Base-by-base conservation (phyloP, 2,329 filamentous ascomycete species). In the Colletotrichum zoysiae region DNA sequence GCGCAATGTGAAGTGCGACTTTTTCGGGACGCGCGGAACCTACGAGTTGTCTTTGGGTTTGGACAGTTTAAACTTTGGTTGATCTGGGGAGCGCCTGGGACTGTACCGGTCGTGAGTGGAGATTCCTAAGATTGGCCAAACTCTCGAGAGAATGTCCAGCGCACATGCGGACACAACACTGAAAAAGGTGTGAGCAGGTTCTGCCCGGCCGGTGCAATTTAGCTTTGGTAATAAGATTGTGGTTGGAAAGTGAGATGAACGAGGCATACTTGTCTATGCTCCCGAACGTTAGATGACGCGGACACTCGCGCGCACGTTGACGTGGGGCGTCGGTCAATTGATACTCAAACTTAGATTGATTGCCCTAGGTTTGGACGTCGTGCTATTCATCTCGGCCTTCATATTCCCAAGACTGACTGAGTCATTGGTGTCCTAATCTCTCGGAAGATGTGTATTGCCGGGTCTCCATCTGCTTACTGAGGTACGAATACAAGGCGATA, bases 341-440 rank as follows among this genome's bases (percentile, higher is more conserved):
- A 53, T 23, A 23, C 38, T 53, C 14, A 20, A 63, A 63, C 48
- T n/a, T 42, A 51, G 35, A 53, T 63, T 63, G 35, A 63, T 53
- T 63, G 35, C 60, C 33, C 60, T 23, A 8, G 33, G 11, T 18
- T 40, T 51, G 35, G 2, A 6, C 7, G 42, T 18, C n/a, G 33
- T 18, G 35, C 26, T n/a, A n/a, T 33, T 44, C 18, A 4, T 5
- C 61, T 11, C 20, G 7, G 35, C 18, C 16, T 7, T 11, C 7
- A 18, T 9, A 35, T 8, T 42, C 30, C 30, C 0, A 18, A 18
- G 11, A 23, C 18, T 8, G 40, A 38, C 14, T 8, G 2, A 18
- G n/a, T 20, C 58, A 16, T n/a, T 20, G 33, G 1, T 48, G 26
- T 12, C 11, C 16, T 18, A 9, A 12, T 50, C 8, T 23, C 14